These are phyloP conservation scores for Chionographis japonica DNA, from an alignment of 106 monocot genomes.

Conservation along the genomic window DNA sequence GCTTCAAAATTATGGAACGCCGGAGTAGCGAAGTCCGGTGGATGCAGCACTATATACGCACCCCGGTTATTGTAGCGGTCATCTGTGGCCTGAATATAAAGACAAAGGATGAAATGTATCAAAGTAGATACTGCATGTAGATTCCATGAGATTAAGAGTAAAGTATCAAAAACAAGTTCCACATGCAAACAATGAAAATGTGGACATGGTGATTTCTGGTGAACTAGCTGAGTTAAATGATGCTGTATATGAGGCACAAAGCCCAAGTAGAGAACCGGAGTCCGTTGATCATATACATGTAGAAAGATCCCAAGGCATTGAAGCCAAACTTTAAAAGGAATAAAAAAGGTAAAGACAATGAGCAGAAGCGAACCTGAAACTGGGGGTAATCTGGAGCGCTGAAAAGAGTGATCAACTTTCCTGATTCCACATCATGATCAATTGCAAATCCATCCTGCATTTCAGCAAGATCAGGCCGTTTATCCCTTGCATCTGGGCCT, in stretches of 20 bases:
- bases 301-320: no score
- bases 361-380: conserved; percentile 64
- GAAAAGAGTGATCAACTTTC: conserved; percentile 83
- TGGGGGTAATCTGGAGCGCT: conserved; percentile 99
- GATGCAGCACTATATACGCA: conserved; percentile 61
- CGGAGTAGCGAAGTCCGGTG: conserved; percentile 62
- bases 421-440: conserved; percentile 84
- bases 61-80: conserved; percentile 51
- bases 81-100: conserved; percentile 40
- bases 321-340: no score
- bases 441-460: conserved; percentile 88
- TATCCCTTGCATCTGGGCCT: conserved; percentile 97
- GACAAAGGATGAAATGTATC: background rate
- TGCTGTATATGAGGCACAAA: no score
- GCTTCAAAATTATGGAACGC: conserved; percentile 64
- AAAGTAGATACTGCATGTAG: background rate
- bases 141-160: background rate
- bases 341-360: background rate
- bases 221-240: no score
- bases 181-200: no score
- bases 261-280: no score
- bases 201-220: no score
- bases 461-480: conserved; percentile 61
- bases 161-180: background rate
- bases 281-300: no score